Evolutionary conservation across 179 eudicot genomes (phyloP).

Genomic region (Spinacia oleracea): DNA sequence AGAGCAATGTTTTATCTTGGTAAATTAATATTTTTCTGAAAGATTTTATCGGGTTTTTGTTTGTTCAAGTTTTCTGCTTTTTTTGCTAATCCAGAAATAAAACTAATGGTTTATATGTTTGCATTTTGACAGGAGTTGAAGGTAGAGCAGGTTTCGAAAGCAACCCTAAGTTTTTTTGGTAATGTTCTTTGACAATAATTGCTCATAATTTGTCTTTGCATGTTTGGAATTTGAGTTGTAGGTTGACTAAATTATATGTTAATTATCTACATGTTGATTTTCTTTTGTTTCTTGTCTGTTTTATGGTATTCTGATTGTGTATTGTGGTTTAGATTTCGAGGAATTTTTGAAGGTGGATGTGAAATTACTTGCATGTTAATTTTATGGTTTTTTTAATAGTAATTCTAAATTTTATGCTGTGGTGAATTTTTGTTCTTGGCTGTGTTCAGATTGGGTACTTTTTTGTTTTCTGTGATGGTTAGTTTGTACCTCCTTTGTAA

Average conservation of each 20-base stretch:
- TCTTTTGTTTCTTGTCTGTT: background rate
- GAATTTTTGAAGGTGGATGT: background rate
- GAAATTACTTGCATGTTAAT: slow-evolving; percentile 3
- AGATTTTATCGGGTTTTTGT: background rate
- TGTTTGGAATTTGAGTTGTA: slow-evolving; percentile 19
- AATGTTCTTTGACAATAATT: slow-evolving; percentile 6
- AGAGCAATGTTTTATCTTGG: background rate
- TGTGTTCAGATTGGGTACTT: background rate
- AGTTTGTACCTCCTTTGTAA: too few relatives aligned
- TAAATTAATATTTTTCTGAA: background rate
- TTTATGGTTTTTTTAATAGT: background rate
- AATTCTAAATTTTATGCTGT: background rate
- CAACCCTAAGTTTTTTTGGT: slow-evolving; percentile 9
- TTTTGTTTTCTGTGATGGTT: background rate
- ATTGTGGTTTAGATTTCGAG: background rate
- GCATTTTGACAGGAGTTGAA: slow-evolving; percentile 16
- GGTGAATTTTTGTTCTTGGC: background rate
- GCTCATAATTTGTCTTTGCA: slow-evolving; percentile 21
- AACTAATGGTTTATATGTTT: background rate
- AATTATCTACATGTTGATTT: background rate
- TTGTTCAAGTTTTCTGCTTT: background rate
- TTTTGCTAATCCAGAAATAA: too few relatives aligned
- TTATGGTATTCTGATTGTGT: slow-evolving; percentile 3
- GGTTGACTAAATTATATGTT: background rate
- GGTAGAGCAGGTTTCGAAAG: background rate